Conservation (phyloP, 1,139 yeast species). For the Dujonia santamariae region DNA sequence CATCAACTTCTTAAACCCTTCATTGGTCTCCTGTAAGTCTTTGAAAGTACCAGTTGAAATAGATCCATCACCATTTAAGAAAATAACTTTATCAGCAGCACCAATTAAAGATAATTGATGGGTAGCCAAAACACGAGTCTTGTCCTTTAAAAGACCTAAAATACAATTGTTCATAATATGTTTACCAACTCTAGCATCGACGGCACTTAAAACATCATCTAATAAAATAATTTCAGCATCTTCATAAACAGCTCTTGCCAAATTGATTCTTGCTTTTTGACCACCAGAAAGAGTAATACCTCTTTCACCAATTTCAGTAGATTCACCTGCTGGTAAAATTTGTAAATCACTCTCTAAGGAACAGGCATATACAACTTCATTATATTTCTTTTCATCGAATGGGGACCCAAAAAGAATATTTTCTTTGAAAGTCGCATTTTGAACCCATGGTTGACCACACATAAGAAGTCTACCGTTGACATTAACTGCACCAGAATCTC, state of each 20-base stretch:
- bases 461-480: constrained; percentile 38
- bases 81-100: constrained; percentile 38
- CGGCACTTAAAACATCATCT: constrained; percentile 49
- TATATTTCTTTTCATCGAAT: constrained; percentile 24
- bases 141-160: constrained; percentile 29
- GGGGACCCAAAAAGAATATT: constrained; percentile 34
- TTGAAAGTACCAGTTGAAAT: constrained; percentile 33
- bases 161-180: constrained; percentile 41
- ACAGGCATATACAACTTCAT: constrained; percentile 31
- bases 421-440: constrained; percentile 40
- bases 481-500: constrained; percentile 34
- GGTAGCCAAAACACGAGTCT: constrained; percentile 45
- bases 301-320: constrained; percentile 47
- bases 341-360: constrained; percentile 35
- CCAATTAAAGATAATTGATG: constrained; percentile 45
- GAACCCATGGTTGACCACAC: constrained; percentile 54
- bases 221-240: constrained; percentile 36
- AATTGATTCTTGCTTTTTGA: constrained; percentile 45
- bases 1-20: constrained; percentile 29
- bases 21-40: constrained; percentile 30
- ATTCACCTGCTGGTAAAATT: constrained; percentile 41
- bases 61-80: constrained; percentile 39
- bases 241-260: constrained; percentile 46
- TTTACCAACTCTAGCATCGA: constrained; percentile 49
- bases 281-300: constrained; percentile 51